Evolutionary conservation across 192 early-diverging fungal species (phyloP), one percentile per base, ranked within the genome.

Genomic region (Coemansia brasiliensis): DNA sequence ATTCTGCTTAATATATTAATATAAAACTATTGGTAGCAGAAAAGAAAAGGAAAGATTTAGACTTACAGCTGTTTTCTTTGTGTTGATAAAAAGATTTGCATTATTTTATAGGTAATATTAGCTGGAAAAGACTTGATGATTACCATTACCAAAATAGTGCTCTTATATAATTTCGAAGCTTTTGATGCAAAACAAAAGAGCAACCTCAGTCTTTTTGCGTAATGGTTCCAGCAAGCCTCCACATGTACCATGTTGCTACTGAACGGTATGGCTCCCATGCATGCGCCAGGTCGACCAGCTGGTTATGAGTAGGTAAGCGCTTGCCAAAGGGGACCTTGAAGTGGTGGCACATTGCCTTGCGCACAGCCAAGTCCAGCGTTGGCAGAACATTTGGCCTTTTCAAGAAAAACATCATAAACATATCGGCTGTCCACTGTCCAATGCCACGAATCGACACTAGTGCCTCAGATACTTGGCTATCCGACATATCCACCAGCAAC

Each of bases 321-420:
- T 79, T 80, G 27, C 68, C 57, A 24, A 76, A 77, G 2, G 67
- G 72, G 25, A 84, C 61, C 15, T 66, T 72, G 70, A 91, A 91
- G 38, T 89, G 87, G 7, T 65, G 52, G 39, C 81, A 73, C 67
- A 91, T 82, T 1, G 83, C 87, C 63, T 85, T 86, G 40, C 82
- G 82, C 4, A 91, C 66, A 17, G 82, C 88, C 46, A 85, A 51
- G 48, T 91, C 89, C 21, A 83, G 62, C 13, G 84, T 75, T 0
- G 89, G 89, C 12, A 91, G 77, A 16, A 91, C 79, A 62, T 91
- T 83, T 0, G 88, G 84, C 32, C 85, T 82, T 56, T 84, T 72
- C 6, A 91, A 60, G 40, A 89, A 78, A 57, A 91, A 87, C 74
- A 91, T 88, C 22, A 88, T 66, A 53, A 88, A 88, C 87, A 88